Percentiles rank a stretch among this genome's conserved stretches.
Conservation (phyloP, 1,139 yeast genomes). For the Pichia cactophila region DNA sequence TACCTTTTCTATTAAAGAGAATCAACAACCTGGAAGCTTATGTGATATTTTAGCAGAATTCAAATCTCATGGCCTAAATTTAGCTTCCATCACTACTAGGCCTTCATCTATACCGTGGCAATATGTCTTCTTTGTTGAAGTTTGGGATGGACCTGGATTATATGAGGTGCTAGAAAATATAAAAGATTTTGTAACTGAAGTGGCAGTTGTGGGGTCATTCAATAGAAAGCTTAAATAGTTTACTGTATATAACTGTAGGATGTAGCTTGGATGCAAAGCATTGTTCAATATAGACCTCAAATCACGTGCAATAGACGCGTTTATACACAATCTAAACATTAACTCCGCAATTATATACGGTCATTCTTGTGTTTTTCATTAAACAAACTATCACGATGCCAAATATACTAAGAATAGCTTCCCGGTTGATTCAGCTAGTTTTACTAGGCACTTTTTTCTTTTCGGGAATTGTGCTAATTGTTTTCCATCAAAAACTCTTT, state of each 20-base stretch:
- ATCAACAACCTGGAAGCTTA: conserved; percentile 68
- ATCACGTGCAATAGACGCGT: too few species aligned
- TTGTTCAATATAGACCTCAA: too few species aligned
- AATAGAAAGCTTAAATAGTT: not conserved
- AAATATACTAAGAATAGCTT: not conserved
- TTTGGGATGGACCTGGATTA: conserved; percentile 28
- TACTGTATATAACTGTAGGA: too few species aligned
- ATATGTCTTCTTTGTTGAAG: conserved; percentile 76
- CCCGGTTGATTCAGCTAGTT: conserved; percentile 26
- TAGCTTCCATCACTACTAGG: conserved; percentile 68
- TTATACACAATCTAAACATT: too few species aligned
- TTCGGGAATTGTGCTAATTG: conserved; percentile 30
- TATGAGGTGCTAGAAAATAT: conserved; percentile 18
- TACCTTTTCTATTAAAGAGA: conserved; percentile 54
- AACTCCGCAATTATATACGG: too few species aligned
- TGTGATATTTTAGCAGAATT: conserved; percentile 59
- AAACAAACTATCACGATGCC: not conserved
- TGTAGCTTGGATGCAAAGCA: too few species aligned
- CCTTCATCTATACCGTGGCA: conserved; percentile 74
- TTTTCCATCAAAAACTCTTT: conserved; percentile 34
- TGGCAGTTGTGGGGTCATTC: not conserved
- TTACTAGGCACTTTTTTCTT: conserved; percentile 33
- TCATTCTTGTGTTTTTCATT: too few species aligned
- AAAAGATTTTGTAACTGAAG: not conserved
- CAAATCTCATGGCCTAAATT: conserved; percentile 49